Conservation (phyloP, 2,329 filamentous ascomycete species). For the Diaporthe caulivora region DNA sequence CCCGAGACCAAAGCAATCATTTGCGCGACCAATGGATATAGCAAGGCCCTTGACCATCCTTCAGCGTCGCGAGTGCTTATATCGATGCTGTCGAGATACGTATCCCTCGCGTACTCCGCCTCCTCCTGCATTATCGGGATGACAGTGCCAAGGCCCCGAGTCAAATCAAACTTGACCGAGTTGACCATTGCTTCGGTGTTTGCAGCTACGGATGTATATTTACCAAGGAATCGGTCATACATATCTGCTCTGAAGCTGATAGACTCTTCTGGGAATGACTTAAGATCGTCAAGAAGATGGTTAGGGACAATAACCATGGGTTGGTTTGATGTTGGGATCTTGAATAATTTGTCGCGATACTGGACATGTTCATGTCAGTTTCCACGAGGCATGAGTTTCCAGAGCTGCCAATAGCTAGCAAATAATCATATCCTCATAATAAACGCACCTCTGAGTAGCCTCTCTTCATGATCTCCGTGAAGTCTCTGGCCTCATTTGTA, state of each 20-base stretch:
- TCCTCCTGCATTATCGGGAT: neutral
- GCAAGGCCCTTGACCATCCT: neutral
- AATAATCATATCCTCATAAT: neutral
- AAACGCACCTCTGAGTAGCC: neutral
- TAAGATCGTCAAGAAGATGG: slow-evolving; percentile 43
- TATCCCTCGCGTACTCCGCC: neutral
- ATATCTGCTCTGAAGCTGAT: neutral
- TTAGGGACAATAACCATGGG: slow-evolving; percentile 41
- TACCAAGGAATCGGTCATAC: neutral
- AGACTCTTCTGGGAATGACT: slow-evolving; percentile 41
- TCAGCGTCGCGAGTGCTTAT: neutral
- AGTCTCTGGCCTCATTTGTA: neutral
- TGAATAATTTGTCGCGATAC: neutral
- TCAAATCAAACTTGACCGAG: neutral
- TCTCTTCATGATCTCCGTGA: neutral
- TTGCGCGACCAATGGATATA: neutral
- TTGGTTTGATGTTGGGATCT: neutral
- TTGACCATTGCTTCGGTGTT: neutral
- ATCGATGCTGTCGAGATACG: neutral
- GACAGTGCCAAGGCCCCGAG: neutral
- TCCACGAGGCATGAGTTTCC: neutral
- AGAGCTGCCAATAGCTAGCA: neutral
- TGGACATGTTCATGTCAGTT: neutral
- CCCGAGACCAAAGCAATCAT: neutral
- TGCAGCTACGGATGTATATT: neutral